Evolutionary conservation across 2,329 filamentous ascomycete species (phyloP).

Genomic region (Harringtonia aguacate): DNA sequence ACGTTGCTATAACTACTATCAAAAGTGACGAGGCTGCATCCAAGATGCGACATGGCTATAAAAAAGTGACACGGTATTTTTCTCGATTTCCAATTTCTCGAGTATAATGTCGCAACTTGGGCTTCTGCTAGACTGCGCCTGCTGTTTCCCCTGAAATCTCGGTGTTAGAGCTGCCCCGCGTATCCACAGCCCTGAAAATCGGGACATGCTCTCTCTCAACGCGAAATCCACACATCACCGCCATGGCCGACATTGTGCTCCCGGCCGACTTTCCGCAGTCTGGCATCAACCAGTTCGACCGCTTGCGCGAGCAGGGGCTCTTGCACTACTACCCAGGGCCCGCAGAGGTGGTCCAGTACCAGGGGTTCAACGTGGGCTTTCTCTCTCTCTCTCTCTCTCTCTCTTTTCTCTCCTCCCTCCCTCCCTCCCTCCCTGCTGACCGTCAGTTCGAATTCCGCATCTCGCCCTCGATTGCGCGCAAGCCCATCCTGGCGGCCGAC

Average conservation of each 20-base stretch:
- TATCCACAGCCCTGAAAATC: too few relatives aligned
- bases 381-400: not conserved
- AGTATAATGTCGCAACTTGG: too few relatives aligned
- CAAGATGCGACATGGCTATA: too few relatives aligned
- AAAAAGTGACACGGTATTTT: too few relatives aligned
- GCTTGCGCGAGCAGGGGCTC: slow-evolving; percentile 6
- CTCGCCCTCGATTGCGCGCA: slow-evolving; percentile 14
- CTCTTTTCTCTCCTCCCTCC: not conserved
- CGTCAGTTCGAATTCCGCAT: slow-evolving; percentile 18
- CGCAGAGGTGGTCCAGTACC: slow-evolving; percentile 7
- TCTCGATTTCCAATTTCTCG: too few relatives aligned
- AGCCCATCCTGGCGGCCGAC: slow-evolving; percentile 12
- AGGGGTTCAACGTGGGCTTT: slow-evolving; percentile 6
- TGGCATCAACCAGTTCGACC: slow-evolving; percentile 11
- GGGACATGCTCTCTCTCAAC: not conserved
- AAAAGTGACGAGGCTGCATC: too few relatives aligned
- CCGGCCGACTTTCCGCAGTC: slow-evolving; percentile 8
- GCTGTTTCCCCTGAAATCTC: too few relatives aligned
- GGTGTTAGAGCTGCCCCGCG: too few relatives aligned
- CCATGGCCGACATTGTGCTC: slow-evolving; percentile 1
- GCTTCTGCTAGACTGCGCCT: too few relatives aligned
- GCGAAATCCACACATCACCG: not conserved
- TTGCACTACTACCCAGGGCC: slow-evolving; percentile 10
- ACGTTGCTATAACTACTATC: too few relatives aligned
- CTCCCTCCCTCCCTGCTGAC: not conserved